Base-by-base conservation (phyloP, 2,329 filamentous ascomycete species). In the Ceratocystis alfenasii region DNA sequence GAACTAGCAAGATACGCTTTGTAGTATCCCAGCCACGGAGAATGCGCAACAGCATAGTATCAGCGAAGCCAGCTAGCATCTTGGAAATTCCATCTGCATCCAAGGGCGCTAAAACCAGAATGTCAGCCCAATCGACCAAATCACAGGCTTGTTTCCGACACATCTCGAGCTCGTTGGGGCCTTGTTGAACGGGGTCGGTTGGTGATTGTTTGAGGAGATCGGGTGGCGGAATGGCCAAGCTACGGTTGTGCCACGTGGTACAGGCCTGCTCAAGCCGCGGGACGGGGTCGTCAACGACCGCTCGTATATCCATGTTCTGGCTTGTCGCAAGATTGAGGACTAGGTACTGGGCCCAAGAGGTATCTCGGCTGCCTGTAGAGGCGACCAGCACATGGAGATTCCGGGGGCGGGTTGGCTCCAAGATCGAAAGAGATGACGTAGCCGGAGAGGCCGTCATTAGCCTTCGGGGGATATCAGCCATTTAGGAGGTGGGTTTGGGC, bases 1-100 rank as follows among this genome's bases (percentile, higher is more conserved):
- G 91, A 5, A 95, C 86, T 66, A 96, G 78, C 62, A 96, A 77
- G 36, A 95, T 88, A 70, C 87, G 88, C 76, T 96, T 96, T 5
- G 87, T 87, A 0, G 88, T 85, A 71, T 95, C 87, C 92, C 92
- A 96, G 66, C 89, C 88, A 64, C 92, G 83, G 62, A 96, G 74
- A 0, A 95, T 83, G 70, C 93, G 88, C 64, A 95, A 80, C 6
- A 95, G 80, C 65, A 95, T 80, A 36, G 87, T 95, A 71, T 90
- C 90, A 2, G 89, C 87, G 66, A 93, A 82, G 64, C 92, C 92
- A 65, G 87, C 84, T 72, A 96, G 80, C 90, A 96, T 95, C 73
- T 90, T 90, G 36, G 89, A 89, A 65, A 96, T 80, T 65, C 87
- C 87, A 72, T 94, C 88, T 6, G 90, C 89, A 74, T 94, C 88